These are phyloP conservation scores for Aureobasidium sp. DNA, from an alignment of 2,329 filamentous ascomycete genomes.

Conservation along the genomic window DNA sequence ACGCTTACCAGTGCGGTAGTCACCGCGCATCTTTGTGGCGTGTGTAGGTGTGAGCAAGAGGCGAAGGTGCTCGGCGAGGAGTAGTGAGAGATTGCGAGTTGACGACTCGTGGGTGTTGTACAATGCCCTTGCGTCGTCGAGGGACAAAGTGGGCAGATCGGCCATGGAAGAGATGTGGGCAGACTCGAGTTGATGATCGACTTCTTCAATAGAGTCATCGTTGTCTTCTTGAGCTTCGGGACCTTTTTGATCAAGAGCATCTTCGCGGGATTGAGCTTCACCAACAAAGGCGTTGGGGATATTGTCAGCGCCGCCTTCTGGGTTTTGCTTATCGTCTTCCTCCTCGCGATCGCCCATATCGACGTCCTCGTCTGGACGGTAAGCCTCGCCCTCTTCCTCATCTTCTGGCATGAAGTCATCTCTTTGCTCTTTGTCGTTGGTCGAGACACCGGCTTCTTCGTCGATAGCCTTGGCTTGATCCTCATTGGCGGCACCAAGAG, in stretches of 20 bases:
- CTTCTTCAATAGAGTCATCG: slow-evolving; percentile 33
- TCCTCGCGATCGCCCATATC: slow-evolving; percentile 26
- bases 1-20: slow-evolving; percentile 94
- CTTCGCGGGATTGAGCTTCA: slow-evolving; percentile 34
- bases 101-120: slow-evolving; percentile 80
- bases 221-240: slow-evolving; percentile 21
- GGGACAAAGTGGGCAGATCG: neutral
- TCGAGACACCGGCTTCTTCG: slow-evolving; percentile 79
- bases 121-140: slow-evolving; percentile 58
- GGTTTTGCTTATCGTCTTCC: slow-evolving; percentile 22
- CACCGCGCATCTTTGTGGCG: slow-evolving; percentile 90
- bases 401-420: slow-evolving; percentile 27
- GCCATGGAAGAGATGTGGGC: slow-evolving; percentile 53
- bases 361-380: slow-evolving; percentile 33
- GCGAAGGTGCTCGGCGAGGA: slow-evolving; percentile 87
- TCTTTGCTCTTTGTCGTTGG: slow-evolving; percentile 41
- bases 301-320: slow-evolving; percentile 23
- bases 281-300: slow-evolving; percentile 39
- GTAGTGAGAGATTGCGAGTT: slow-evolving; percentile 79
- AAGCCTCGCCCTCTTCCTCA: slow-evolving; percentile 22
- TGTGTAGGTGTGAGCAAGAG: slow-evolving; percentile 92
- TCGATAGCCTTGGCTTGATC: slow-evolving; percentile 83
- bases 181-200: slow-evolving; percentile 57
- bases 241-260: slow-evolving; percentile 21
- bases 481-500: slow-evolving; percentile 77